phyloP scores from a whole-genome alignment of 768 basidiomycete species.

The Lactifluus pinguis region DNA sequence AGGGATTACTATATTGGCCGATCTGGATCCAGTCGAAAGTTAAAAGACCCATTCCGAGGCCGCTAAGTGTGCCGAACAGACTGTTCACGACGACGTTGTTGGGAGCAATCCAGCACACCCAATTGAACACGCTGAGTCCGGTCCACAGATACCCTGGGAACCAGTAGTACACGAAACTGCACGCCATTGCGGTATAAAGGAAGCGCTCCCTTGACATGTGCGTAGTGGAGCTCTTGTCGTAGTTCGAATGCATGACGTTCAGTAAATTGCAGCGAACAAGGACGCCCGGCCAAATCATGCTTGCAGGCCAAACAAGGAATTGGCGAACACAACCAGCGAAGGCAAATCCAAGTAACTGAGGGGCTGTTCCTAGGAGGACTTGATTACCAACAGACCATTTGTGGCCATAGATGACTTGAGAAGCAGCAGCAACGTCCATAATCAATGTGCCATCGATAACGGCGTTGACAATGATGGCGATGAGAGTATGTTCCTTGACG shows the following conservation, averaged over 20 bases:
- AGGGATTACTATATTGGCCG: too few relatives aligned
- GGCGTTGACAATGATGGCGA: too few relatives aligned
- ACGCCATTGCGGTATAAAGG: conserved; percentile 52
- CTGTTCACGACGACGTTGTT: too few relatives aligned
- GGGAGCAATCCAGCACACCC: too few relatives aligned
- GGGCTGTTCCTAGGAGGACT: conserved; percentile 51
- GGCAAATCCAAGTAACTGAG: conserved; percentile 63
- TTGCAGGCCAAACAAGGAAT: conserved; percentile 77
- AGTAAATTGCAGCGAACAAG: conserved; percentile 77
- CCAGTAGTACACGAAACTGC: conserved; percentile 67
- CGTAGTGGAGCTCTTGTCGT: conserved; percentile 52
- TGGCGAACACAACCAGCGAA: conserved; percentile 65
- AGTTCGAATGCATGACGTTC: conserved; percentile 78
- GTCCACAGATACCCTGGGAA: conserved; percentile 46
- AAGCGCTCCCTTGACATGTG: conserved; percentile 76
- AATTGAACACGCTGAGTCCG: too few relatives aligned
- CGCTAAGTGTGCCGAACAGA: too few relatives aligned
- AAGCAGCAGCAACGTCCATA: conserved; percentile 58
- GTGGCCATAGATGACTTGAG: conserved; percentile 62
- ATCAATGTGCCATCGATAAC: conserved; percentile 50
- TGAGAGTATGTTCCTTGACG: too few relatives aligned
- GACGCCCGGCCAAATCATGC: conserved; percentile 89
- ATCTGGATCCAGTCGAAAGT: too few relatives aligned
- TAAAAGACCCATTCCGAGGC: too few relatives aligned
- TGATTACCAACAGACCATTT: conserved; percentile 46